Conservation (phyloP, 1,284 basidiomycete genomes). For the Trichosporon coremiiforme region DNA sequence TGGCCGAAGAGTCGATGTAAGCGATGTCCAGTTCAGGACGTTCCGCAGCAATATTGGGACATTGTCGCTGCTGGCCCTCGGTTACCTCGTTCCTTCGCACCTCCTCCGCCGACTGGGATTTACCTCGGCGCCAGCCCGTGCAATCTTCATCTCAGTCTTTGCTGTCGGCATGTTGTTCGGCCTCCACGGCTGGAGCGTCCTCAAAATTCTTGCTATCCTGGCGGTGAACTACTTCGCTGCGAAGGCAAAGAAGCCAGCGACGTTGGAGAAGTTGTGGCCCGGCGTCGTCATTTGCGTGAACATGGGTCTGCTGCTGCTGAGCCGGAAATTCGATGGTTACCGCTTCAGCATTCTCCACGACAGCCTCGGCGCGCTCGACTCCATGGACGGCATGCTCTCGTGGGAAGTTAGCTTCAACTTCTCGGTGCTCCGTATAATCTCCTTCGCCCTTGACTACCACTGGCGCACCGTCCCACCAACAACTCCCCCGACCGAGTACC, state of each 20-base stretch:
- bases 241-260: slow-evolving; percentile 55
- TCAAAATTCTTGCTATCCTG: slow-evolving; percentile 79
- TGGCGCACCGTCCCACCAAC: slow-evolving; percentile 63
- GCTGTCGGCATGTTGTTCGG: slow-evolving; percentile 71
- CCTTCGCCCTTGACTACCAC: slow-evolving; percentile 88
- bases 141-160: slow-evolving; percentile 59
- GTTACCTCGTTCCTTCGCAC: slow-evolving; percentile 55
- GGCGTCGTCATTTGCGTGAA: slow-evolving; percentile 67
- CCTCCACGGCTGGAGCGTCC: slow-evolving; percentile 80
- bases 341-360: slow-evolving; percentile 65
- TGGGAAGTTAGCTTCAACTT: slow-evolving; percentile 98
- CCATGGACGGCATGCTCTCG: slow-evolving; percentile 66
- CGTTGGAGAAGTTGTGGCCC: slow-evolving; percentile 40
- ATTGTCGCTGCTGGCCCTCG: slow-evolving; percentile 62
- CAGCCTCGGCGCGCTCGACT: slow-evolving; percentile 65
- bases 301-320: slow-evolving; percentile 70
- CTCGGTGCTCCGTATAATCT: slow-evolving; percentile 90
- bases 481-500: slow-evolving; percentile 36
- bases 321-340: slow-evolving; percentile 78
- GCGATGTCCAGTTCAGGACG: slow-evolving; percentile 78
- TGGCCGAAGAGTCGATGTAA: slow-evolving; percentile 68
- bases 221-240: slow-evolving; percentile 70
- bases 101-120: slow-evolving; percentile 18
- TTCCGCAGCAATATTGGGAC: slow-evolving; percentile 74
- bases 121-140: slow-evolving; percentile 20